Base-by-base conservation (phyloP, 345 rosid species). In the Noccaea caerulescens region DNA sequence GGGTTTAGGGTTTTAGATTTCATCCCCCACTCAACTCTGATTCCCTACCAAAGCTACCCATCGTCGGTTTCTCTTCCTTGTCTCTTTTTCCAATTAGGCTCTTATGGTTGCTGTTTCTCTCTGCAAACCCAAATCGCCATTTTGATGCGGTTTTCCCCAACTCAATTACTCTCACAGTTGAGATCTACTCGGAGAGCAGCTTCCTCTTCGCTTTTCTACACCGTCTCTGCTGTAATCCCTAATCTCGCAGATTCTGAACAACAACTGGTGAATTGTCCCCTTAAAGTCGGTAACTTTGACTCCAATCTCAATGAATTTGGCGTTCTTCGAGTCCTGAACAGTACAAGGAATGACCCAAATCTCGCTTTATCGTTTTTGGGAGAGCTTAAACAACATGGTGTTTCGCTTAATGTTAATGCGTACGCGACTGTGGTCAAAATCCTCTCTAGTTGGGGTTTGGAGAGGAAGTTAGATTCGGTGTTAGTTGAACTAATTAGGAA, bases 391-490 rank as follows among this genome's bases (percentile, higher is more conserved):
- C 51, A 73, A 65, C 18, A 43, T 50, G 81, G 83, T 13, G 76
- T 81, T 71, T 54, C 51, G 0, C 85, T 72, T 66, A 82, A 84
- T 79, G 68, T 79, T 33, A 50, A n/a, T 55, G 75, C 87, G 0
- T 86, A 86, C 38, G 83, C 90, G 0, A 76, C 80, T 4, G 65
- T 85, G 33, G 73, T 88, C 36, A 75, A 63, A 59, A 66, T 82
- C 12, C 68, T 90, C 34, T 84, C 80, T 62, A 27, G 23, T 43
- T 77, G 77, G 70, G 80, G 88, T 45, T 56, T 78, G 69, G 78
- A 76, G 1, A 69, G 70, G 75, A 83, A 81, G 66, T 57, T 91
- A 72, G 79, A 79, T 56, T 79, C 67, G 3, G 2, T 88, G 2
- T 72, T 91, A 66, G 34, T 63, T 39, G 92, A 83, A 23, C 49